Conservation (phyloP, 495 filamentous ascomycete species). For the Letharia columbiana region DNA sequence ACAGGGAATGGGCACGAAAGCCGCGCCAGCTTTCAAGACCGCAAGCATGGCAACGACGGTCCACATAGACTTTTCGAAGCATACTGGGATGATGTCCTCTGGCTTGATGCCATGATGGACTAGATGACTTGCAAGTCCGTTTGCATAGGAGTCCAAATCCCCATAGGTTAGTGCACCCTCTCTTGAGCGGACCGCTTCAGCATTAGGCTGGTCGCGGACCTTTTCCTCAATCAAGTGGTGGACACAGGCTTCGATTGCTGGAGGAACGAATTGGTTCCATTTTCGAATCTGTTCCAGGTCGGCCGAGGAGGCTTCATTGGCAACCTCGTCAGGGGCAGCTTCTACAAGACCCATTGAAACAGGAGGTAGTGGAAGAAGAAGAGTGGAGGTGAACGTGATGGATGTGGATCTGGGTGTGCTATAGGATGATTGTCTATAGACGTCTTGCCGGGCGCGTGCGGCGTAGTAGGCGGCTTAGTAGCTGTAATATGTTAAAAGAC, state of each 20-base stretch:
- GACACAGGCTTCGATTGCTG: not conserved
- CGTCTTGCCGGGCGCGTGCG: no score
- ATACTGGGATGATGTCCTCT: conserved; percentile 35
- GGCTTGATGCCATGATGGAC: conserved; percentile 29
- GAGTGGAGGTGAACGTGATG: no score
- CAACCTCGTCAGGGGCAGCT: no score
- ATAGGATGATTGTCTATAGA: no score
- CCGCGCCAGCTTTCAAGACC: conserved; percentile 41
- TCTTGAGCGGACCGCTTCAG: conserved; percentile 22
- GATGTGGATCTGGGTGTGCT: no score
- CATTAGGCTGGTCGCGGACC: conserved; percentile 5
- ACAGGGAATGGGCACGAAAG: conserved; percentile 35
- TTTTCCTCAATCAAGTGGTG: conserved; percentile 25
- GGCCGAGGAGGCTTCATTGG: no score
- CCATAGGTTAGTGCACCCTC: conserved; percentile 25
- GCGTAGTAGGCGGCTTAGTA: no score
- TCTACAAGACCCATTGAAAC: no score
- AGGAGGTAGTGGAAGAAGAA: no score
- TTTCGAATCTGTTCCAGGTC: not conserved
- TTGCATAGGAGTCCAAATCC: conserved; percentile 18
- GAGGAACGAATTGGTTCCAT: not conserved
- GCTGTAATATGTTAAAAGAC: no score
- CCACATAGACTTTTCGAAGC: conserved; percentile 38
- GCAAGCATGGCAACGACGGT: conserved; percentile 34
- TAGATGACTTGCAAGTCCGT: conserved; percentile 24